A percentile compares a stretch with the other conserved stretches of the same genome.
phyloP scores from a whole-genome alignment of 192 early-diverging fungal genomes.

The Chytriomyces sp. region DNA sequence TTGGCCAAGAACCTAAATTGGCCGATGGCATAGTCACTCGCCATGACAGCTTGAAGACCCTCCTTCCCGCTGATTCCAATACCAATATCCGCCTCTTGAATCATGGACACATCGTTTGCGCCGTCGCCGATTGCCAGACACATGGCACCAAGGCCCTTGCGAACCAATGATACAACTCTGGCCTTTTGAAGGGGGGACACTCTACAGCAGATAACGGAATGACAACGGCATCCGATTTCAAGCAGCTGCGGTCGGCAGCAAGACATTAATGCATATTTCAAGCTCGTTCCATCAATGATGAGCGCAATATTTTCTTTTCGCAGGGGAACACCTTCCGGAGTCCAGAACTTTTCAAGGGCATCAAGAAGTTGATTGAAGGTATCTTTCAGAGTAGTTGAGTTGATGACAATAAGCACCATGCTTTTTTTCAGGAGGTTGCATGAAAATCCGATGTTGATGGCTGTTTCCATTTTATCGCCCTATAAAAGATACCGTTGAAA shows the following conservation, averaged over 20 bases:
- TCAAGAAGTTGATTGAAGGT: slow-evolving; percentile 62
- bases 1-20: slow-evolving; percentile 89
- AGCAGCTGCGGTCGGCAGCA: slow-evolving; percentile 59
- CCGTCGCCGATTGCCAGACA: slow-evolving; percentile 66
- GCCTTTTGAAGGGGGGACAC: slow-evolving; percentile 95
- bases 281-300: slow-evolving; percentile 59
- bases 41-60: slow-evolving; percentile 88
- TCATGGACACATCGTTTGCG: slow-evolving; percentile 66
- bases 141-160: slow-evolving; percentile 73
- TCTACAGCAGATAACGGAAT: slow-evolving; percentile 89
- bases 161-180: slow-evolving; percentile 86
- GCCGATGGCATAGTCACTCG: slow-evolving; percentile 88
- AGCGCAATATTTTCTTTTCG: slow-evolving; percentile 41
- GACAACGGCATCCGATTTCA: slow-evolving; percentile 59
- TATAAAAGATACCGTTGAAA: slow-evolving; percentile 2
- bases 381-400: slow-evolving; percentile 44
- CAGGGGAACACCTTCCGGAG: slow-evolving; percentile 37
- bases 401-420: slow-evolving; percentile 60
- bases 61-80: slow-evolving; percentile 63
- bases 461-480: slow-evolving; percentile 98
- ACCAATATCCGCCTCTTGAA: slow-evolving; percentile 70
- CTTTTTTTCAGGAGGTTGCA: slow-evolving; percentile 52
- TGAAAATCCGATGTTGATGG: slow-evolving; percentile 97
- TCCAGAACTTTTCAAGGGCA: slow-evolving; percentile 58
- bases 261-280: slow-evolving; percentile 69